phyloP scores from a whole-genome alignment of 1,284 basidiomycete genomes.

The Paramarasmius palmivorus region DNA sequence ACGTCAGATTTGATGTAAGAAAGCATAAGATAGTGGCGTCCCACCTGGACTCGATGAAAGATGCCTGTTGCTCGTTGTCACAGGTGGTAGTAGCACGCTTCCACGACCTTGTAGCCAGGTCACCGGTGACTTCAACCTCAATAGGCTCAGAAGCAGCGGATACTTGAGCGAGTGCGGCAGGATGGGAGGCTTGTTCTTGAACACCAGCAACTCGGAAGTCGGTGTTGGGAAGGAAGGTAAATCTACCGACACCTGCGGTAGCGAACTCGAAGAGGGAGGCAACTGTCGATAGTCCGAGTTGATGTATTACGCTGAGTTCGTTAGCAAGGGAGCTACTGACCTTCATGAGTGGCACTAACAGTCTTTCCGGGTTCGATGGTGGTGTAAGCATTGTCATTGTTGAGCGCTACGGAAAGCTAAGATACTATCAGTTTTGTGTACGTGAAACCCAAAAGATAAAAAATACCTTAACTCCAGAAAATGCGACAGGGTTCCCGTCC shows the following conservation, averaged over 20 bases:
- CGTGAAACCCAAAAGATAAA: neutral
- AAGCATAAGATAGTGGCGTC: neutral
- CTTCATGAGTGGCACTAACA: conserved; percentile 37
- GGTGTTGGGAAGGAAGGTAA: conserved; percentile 14
- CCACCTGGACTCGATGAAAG: conserved; percentile 37
- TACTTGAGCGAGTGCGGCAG: conserved; percentile 23
- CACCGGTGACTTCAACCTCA: conserved; percentile 32
- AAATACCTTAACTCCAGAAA: conserved; percentile 42
- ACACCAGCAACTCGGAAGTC: conserved; percentile 20
- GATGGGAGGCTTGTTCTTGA: conserved; percentile 16
- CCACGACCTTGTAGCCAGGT: conserved; percentile 18
- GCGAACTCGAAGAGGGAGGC: conserved; percentile 15
- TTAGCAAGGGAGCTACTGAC: conserved; percentile 20
- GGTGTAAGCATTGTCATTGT: conserved; percentile 39
- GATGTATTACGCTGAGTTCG: neutral
- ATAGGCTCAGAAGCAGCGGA: conserved; percentile 25
- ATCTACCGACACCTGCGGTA: conserved; percentile 12
- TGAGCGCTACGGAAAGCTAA: conserved; percentile 37
- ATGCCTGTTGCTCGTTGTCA: conserved; percentile 25
- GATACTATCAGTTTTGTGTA: neutral
- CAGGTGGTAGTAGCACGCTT: conserved; percentile 36
- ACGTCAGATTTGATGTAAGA: neutral
- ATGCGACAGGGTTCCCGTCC: conserved; percentile 37
- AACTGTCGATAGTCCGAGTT: conserved; percentile 6
- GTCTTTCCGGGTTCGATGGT: conserved; percentile 40